Evolutionary conservation across 2,329 filamentous ascomycete species (phyloP), one percentile per base, ranked within the genome.

Genomic region (Aspergillus vadensis): DNA sequence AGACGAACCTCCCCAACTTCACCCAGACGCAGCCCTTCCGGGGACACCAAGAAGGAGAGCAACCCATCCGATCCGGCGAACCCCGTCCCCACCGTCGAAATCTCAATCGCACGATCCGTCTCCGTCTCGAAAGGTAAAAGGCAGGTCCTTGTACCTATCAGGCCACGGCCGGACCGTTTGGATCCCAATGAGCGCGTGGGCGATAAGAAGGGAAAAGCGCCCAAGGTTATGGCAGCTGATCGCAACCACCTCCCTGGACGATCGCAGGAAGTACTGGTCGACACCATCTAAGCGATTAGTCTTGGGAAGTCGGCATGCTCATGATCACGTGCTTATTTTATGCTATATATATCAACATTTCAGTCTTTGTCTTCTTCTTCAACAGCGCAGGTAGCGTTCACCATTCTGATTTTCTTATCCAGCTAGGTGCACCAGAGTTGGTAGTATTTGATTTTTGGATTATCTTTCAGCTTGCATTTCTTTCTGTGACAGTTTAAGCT

Each of bases 21-120:
- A 27, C 62, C 64, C 2, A 62, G 56, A 3, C 66, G 62, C 14
- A 65, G 51, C 65, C 69, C 9, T 62, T 62, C 67, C 50, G 41
- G 49, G 12, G 63, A 64, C 23, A 61, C 64, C 7, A 61, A 49
- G 5, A 59, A 64, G 6, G 62, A 63, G 12, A 21, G 57, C 19
- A 57, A 60, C 19, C 54, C 59, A 2, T 19, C 44, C 9, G 56
- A 62, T 15, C 54, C 60, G 25, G 51, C 54, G 32, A 55, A 58
- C 27, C 17, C 65, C 57, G 57, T 62, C 38, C 63, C 61, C 1
- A 60, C 61, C 5, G 67, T 77, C 38, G 73, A 77, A 60, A 68
- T 79, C 32, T 77, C 76, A 3, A 69, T 74, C 38, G 77, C 77
- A 3, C 68, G 76, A 27, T 78, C 77, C 5, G 65, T 79, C 8